These are phyloP conservation scores for Lantana camara DNA, from an alignment of 257 asterid genomes.

Conservation along the genomic window DNA sequence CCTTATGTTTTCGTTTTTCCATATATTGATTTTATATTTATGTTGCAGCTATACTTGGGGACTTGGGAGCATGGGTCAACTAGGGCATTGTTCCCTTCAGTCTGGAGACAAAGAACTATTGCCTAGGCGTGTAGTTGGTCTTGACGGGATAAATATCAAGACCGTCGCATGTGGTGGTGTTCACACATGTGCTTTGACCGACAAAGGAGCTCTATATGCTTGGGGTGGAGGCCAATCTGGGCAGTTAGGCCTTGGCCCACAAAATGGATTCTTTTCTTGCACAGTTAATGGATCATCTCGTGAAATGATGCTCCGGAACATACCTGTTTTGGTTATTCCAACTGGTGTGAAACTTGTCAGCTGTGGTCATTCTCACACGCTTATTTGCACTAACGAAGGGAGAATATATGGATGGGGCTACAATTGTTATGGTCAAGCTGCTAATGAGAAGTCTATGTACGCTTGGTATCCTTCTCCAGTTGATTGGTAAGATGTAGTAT, in stretches of 20 bases:
- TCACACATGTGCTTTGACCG: constrained; percentile 88
- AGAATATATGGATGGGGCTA: constrained; percentile 98
- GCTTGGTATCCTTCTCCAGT: constrained; percentile 98
- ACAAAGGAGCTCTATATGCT: constrained; percentile 82
- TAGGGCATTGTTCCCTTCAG: constrained; percentile 91
- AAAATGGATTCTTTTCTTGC: constrained; percentile 66
- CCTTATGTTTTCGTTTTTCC: no score
- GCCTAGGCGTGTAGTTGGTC: constrained; percentile 86
- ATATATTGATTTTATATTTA: background rate
- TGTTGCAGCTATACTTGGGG: constrained; percentile 99
- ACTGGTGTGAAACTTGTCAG: constrained; percentile 69
- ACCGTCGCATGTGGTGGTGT: constrained; percentile 91
- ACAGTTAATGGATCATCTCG: constrained; percentile 40
- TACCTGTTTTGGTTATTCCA: constrained; percentile 80
- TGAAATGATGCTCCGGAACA: constrained; percentile 67
- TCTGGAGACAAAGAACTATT: constrained; percentile 80
- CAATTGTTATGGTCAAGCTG: constrained; percentile 96
- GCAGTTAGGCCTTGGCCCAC: constrained; percentile 94
- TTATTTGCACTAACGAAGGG: constrained; percentile 81
- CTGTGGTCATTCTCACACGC: constrained; percentile 96
- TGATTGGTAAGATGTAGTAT: constrained; percentile 68
- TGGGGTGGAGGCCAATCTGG: constrained; percentile 98
- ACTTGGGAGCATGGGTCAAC: constrained; percentile 96
- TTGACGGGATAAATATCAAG: constrained; percentile 60
- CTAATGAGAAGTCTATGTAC: constrained; percentile 84